phyloP scores from a whole-genome alignment of 148 eudicot species.

The Cornus florida region DNA sequence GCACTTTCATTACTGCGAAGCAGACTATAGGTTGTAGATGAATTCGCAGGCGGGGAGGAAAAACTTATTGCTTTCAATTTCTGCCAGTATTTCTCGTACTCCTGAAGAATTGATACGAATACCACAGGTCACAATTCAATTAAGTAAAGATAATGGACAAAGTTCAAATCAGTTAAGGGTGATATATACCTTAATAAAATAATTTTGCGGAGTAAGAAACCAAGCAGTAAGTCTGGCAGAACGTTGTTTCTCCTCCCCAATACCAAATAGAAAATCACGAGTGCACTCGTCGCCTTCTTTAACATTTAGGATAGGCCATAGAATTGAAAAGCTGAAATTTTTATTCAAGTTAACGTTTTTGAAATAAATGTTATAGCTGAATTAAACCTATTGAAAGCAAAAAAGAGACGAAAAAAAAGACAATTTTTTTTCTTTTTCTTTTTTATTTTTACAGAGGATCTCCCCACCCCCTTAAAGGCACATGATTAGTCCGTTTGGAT shows the following conservation, averaged over 20 bases:
- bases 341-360: constrained; percentile 23
- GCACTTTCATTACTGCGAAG: constrained; percentile 32
- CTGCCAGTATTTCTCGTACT: constrained; percentile 54
- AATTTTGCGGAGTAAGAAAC: constrained; percentile 93
- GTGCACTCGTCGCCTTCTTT: constrained; percentile 84
- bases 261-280: constrained; percentile 81
- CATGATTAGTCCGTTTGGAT: neutral
- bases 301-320: constrained; percentile 77
- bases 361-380: neutral
- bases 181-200: constrained; percentile 58
- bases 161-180: neutral
- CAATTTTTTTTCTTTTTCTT: too few relatives aligned
- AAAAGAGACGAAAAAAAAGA: too few relatives aligned
- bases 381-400: neutral
- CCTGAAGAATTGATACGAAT: constrained; percentile 40
- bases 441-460: too few relatives aligned
- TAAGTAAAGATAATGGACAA: neutral
- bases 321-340: constrained; percentile 72
- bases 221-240: constrained; percentile 96
- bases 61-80: constrained; percentile 47
- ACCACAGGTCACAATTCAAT: neutral
- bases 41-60: constrained; percentile 25
- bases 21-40: constrained; percentile 37
- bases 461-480: neutral
- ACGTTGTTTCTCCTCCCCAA: constrained; percentile 94